Evolutionary conservation across 768 basidiomycete genomes (phyloP), one percentile per base, ranked within the genome.

Genomic region (Porpolomopsis calyptriformis): DNA sequence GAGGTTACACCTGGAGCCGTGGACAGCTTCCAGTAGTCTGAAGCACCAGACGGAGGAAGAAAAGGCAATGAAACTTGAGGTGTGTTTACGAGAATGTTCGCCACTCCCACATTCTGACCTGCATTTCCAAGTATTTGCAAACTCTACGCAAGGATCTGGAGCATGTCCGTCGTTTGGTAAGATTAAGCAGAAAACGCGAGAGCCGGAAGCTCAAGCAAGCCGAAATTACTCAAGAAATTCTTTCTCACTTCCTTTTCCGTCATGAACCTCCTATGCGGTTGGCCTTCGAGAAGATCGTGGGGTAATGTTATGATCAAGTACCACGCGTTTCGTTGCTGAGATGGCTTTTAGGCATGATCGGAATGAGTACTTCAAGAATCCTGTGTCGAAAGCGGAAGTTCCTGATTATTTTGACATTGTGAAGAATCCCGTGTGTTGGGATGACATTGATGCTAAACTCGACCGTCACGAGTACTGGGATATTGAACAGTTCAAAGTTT

Each of bases 391-490:
- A 53, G 66, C 64, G 1, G 77, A 85, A 33, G 89, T 93, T 0
- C 87, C 86, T 1, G 93, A 97, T 57, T 99, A 99, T 60, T 90
- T 85, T 56, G 83, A 89, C 38, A 69, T 96, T 27, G 73, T 99
- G 56, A 73, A 79, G 55, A 67, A 73, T 3, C 96, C 96, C 0
- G 96, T 96, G 89, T 84, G 82, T 49, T 92, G 93, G 80, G 71
- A 70, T 10, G 72, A 70, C 23, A 94, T 99, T 56, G 82, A 88
- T 38, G 63, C 65, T 23, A 94, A 88, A 60, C 67, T 99, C 24
- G 85, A 93, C 43, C 70, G 71, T 27, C 82, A 88, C 49, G 77
- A 84, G 56, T 98, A 97, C 61, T 80, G 81, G 70, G 79, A 87
- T 56, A 61, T 85, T 0, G 69, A 79, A 25, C 61, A 73, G 3